A percentile compares a stretch with the other conserved stretches of the same genome.
phyloP scores from a whole-genome alignment of 371 early-diverging fungal genomes.

The Apophysomyces sp. region DNA sequence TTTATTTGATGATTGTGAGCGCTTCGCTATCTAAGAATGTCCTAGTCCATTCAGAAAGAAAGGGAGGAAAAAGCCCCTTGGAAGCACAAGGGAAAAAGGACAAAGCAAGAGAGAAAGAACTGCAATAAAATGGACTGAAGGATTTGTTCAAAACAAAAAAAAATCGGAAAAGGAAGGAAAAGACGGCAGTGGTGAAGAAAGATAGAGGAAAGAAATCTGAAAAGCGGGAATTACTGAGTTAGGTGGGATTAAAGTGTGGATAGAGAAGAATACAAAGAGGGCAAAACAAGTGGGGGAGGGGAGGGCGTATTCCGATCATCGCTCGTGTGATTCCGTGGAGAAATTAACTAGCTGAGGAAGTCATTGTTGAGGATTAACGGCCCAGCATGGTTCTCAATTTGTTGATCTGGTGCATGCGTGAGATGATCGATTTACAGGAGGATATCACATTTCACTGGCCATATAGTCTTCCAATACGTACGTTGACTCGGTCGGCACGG shows the following conservation, averaged over 20 bases:
- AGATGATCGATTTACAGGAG: not conserved
- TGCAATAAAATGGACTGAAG: not conserved
- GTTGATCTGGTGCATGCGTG: not conserved
- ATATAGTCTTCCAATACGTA: not conserved
- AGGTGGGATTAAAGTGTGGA: too few relatives aligned
- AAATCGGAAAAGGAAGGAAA: too few relatives aligned
- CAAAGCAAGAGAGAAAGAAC: not conserved
- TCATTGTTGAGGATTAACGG: not conserved
- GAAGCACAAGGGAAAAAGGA: not conserved
- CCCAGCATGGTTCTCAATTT: not conserved
- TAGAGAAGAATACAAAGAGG: too few relatives aligned
- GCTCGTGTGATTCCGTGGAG: too few relatives aligned
- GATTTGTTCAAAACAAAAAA: too few relatives aligned
- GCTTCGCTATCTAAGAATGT: not conserved
- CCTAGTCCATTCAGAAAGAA: not conserved
- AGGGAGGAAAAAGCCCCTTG: not conserved
- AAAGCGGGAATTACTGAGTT: not conserved
- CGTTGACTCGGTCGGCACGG: not conserved
- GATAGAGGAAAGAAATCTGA: not conserved
- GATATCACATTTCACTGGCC: slow-evolving; percentile 5
- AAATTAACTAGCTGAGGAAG: not conserved
- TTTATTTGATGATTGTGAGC: not conserved
- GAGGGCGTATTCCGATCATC: too few relatives aligned
- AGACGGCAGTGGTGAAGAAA: too few relatives aligned
- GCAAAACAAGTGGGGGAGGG: slow-evolving; percentile 1